Base-by-base conservation (phyloP, 768 basidiomycete genomes). In the Mycena vitilis region DNA sequence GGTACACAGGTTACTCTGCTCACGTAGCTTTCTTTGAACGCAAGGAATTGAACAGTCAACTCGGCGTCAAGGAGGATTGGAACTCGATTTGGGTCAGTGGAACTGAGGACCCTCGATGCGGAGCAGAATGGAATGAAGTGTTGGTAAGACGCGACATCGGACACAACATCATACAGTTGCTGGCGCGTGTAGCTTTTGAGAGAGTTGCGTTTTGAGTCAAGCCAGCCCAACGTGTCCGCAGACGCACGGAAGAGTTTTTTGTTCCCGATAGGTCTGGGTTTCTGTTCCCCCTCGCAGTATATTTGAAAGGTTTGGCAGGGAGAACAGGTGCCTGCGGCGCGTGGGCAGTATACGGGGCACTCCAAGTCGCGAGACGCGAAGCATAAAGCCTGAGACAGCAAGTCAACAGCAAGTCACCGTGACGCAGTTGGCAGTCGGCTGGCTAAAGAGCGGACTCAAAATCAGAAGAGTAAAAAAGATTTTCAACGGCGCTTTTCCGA, bases 41-140 rank as follows among this genome's bases (percentile, higher is more conserved):
- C 86, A 71, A 96, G 87, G 78, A 98, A 99, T 10, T 95, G 95
- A 40, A 97, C 92, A 4, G 89, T 89, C 72, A 99, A 81, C 77
- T 98, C 95, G 9, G 92, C 96, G 47, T 95, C 89, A 81, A 97
- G 88, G 53, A 83, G 80, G 65, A 77, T 82, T 60, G 73, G 59
- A 53, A 55, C 22, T 40, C 45, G 75, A 78, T 74, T 80, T 79
- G 61, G 74, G 60, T 51, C 70, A 37, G 80, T 78, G 4, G 78
- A 75, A 37, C 75, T 72, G 45, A 96, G 81, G 63, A 96, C 85
- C 25, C 87, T 87, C 6, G 95, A 92, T 23, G 82, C 81, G 15
- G 87, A 88, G 81, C 96, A 98, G 78, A 94, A 97, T 8, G 98
- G 97, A 60, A 99, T 83, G 77, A 98, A 99, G 66, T 81, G 82